Percentiles rank a stretch among this genome's conserved stretches.
Evolutionary conservation across 176 grass and related monocot genomes (phyloP).

Genomic region (Oryza rufipogon): DNA sequence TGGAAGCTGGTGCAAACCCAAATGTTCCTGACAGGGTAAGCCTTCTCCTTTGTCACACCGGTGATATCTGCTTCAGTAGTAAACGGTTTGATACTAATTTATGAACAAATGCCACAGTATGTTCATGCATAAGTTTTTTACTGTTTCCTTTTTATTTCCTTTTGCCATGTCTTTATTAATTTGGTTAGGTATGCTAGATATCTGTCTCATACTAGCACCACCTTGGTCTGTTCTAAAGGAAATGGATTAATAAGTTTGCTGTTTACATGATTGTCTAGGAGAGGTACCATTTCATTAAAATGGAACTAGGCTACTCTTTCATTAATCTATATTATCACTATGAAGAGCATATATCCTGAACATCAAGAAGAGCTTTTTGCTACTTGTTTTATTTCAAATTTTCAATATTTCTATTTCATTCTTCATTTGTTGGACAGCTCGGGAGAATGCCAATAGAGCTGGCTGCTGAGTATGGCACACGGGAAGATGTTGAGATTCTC

Average conservation of each 20-base stretch:
- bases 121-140: conserved; percentile 6
- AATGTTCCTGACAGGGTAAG: conserved; percentile 35
- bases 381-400: background rate
- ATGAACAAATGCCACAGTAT: background rate
- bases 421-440: conserved; percentile 28
- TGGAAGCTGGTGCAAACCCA: conserved; percentile 39
- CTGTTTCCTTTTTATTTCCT: background rate
- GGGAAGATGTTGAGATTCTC: conserved; percentile 49
- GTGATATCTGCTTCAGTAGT: background rate
- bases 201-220: background rate
- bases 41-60: background rate
- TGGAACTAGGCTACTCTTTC: background rate
- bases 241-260: background rate
- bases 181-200: background rate
- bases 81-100: background rate
- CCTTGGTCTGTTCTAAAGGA: background rate
- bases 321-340: background rate
- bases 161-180: conserved; percentile 1
- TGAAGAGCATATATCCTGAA: background rate
- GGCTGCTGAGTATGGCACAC: conserved; percentile 49
- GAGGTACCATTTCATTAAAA: background rate
- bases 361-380: background rate
- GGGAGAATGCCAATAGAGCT: conserved; percentile 59
- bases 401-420: background rate
- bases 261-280: background rate